Percentiles rank a stretch among this genome's conserved stretches.
Conservation (phyloP, 2,329 filamentous ascomycete genomes). For the Endoconidiophora laricicola region DNA sequence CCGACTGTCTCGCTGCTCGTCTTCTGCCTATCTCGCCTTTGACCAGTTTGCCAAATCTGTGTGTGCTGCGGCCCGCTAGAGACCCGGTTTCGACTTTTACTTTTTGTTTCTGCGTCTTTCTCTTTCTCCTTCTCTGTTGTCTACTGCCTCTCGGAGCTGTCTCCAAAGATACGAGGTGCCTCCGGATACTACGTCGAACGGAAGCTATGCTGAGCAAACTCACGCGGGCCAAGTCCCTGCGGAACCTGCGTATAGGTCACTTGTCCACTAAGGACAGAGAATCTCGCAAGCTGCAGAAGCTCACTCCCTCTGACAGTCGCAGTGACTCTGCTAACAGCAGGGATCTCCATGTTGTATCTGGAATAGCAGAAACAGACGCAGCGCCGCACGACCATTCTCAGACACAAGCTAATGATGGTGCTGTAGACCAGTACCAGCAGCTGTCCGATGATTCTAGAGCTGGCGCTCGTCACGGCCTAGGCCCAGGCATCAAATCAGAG, state of each 20-base stretch:
- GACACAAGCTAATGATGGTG: neutral
- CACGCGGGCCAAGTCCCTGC: constrained; percentile 9
- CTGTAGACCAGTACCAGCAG: neutral
- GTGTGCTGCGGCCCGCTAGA: too few species aligned
- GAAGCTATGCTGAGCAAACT: constrained; percentile 11
- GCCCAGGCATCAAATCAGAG: neutral
- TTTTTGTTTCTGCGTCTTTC: neutral
- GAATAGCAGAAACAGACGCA: constrained; percentile 9
- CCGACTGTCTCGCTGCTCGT: too few species aligned
- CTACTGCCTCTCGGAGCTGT: too few species aligned
- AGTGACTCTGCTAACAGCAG: neutral
- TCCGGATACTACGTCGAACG: neutral
- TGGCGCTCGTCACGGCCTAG: neutral
- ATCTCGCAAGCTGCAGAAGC: neutral
- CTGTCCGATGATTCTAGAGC: neutral
- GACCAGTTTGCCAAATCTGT: too few species aligned
- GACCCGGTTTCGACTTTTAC: neutral
- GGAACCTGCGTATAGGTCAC: constrained; percentile 8
- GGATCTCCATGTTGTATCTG: neutral
- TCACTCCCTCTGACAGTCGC: neutral
- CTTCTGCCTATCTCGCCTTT: too few species aligned
- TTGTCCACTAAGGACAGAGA: neutral
- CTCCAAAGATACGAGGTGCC: neutral
- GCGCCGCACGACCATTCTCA: constrained; percentile 9
- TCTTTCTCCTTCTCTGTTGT: neutral